Evolutionary conservation across 176 grass and related monocot species (phyloP), one percentile per base, ranked within the genome.

Genomic region (Lolium rigidum): DNA sequence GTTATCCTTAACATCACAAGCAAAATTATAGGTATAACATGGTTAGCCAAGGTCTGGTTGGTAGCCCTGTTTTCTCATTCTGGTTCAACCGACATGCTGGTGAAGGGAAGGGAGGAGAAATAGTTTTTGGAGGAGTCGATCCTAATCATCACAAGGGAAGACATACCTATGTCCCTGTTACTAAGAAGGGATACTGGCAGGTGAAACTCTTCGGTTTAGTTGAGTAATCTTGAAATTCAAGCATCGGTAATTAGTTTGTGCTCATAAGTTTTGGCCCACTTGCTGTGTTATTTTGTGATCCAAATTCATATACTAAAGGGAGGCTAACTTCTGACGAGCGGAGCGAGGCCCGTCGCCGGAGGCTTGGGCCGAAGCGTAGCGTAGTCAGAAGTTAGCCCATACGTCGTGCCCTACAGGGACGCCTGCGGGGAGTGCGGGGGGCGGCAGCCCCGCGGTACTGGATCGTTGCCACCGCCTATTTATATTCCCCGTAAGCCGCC

Each of bases 41-140:
- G 92, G 78, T 97, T 43, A 62, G 82, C 9, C 95, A 97, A 92
- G 84, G 74, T 51, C 81, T 92, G 25, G 59, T 97, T 15, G 37
- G 82, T 59, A 86, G 87, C 57, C 88, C 88, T 64, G 88, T 94
- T 85, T 97, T 97, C 88, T 92, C 95, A 69, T 97, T 97, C 81
- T 97, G 95, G 95, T 90, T 97, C 79, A 97, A 92, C 44, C 90
- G 90, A 41, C 83, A 92, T 86, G 83, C 92, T 17, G 67, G 38
- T 52, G 68, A 97, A 49, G 92, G 88, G 43, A 86, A 94, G 59
- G 95, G 92, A 91, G 95, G 95, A 26, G 95, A 97, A 91, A 85
- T 97, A 82, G 95, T 97, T 18, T 97, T 97, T 75, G 95, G 95
- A 89, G 95, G 95, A 37, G 82, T 92, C 21, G 95, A 97, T 85